Base-by-base conservation (phyloP, 352 stramenopile species). In the Globisporangium polare region DNA sequence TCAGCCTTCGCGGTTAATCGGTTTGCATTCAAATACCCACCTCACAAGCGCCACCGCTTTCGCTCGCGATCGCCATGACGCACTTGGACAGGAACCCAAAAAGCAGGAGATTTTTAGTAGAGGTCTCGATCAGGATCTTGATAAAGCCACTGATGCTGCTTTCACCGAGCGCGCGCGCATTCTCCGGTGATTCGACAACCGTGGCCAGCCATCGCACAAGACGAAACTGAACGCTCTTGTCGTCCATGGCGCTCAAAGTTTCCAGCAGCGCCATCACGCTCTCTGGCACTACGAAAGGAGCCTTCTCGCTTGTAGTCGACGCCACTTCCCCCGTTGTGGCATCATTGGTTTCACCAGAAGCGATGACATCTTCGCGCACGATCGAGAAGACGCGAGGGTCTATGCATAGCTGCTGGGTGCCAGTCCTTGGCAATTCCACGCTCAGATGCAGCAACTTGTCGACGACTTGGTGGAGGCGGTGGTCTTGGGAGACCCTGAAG, bases 391-490 rank as follows among this genome's bases (percentile, higher is more conserved):
- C 22, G 10, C 60, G 63, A 13, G 65, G 62, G 56, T 76, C 69
- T 12, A 75, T 31, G 8, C 17, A 8, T 29, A 24, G 0, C n/a
- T 42, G 26, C 3, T 43, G 46, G 5, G 18, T 1, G 5, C 15
- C 47, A 22, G 22, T 20, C 27, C 17, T n/a, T 29, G 50, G 37
- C 7, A 55, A 9, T 33, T 20, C 18, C 5, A 43, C 33, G 27
- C 77, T 86, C 3, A 88, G 37, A 50, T 90, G 78, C 4, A 90
- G 64, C 10, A 90, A 51, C 31, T 87, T 90, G 45, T 90, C 81
- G 1, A 68, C 67, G 0, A 79, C 72, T 68, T 90, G 81, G 45
- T 83, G 64, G 5, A 89, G 67, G 2, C 62, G 46, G 3, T 58
- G n/a, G 5, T 73, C 61, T 0, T 68, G 39, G 5, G 69, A 58